A percentile compares a stretch with the other conserved stretches of the same genome.
Conservation (phyloP, 1,139 yeast species). For the Scheffersomyces lignicola region DNA sequence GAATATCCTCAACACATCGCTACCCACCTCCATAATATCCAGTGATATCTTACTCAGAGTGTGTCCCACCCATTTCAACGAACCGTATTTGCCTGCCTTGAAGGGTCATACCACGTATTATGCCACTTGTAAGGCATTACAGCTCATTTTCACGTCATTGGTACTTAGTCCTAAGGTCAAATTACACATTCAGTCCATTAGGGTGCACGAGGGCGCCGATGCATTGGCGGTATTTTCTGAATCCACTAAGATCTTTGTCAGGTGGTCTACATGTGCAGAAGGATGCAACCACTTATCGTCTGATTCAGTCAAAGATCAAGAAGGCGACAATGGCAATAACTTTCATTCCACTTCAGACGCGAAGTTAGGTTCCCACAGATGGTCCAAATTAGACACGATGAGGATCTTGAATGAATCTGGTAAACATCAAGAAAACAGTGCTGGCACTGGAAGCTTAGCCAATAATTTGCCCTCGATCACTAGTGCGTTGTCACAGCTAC, state of each 20-base stretch:
- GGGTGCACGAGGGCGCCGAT: constrained; percentile 20
- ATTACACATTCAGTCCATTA: constrained; percentile 51
- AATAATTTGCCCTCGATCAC: constrained; percentile 21
- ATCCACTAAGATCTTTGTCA: constrained; percentile 54
- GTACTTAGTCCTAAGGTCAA: constrained; percentile 50
- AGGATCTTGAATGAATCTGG: constrained; percentile 14
- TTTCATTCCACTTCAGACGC: constrained; percentile 38
- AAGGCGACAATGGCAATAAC: constrained; percentile 8
- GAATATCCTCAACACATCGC: constrained; percentile 45
- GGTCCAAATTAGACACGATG: constrained; percentile 38
- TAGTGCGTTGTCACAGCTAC: constrained; percentile 18
- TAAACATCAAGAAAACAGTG: constrained; percentile 6
- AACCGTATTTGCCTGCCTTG: constrained; percentile 56
- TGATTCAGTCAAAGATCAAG: constrained; percentile 13
- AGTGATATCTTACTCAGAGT: constrained; percentile 57
- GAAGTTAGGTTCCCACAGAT: constrained; percentile 36
- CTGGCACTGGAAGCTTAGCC: constrained; percentile 6
- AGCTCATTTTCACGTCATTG: constrained; percentile 53
- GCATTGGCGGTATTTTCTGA: constrained; percentile 36
- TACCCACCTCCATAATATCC: constrained; percentile 53
- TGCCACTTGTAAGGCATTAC: constrained; percentile 54
- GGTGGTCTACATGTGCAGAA: constrained; percentile 64
- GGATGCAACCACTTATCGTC: constrained; percentile 46
- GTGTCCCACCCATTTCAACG: constrained; percentile 58
- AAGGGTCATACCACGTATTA: constrained; percentile 61